phyloP scores from a whole-genome alignment of 139 green algal genomes.

The Closterium sp. region DNA sequence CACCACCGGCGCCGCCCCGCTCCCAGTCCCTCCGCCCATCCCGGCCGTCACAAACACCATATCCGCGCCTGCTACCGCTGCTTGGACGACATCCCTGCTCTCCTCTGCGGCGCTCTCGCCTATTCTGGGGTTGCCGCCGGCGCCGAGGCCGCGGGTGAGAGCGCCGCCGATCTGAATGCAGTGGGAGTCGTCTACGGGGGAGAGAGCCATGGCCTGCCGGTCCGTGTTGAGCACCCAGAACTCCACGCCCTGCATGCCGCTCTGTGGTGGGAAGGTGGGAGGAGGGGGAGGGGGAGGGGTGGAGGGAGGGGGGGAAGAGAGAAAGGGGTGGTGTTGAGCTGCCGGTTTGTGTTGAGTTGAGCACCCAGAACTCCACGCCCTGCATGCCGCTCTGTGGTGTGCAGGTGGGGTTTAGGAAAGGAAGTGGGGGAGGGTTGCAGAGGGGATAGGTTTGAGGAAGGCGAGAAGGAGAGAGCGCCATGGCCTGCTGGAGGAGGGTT shows the following conservation, averaged over 20 bases:
- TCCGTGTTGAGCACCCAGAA: slow-evolving; percentile 97
- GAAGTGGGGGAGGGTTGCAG: too few species aligned
- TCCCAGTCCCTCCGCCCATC: slow-evolving; percentile 96
- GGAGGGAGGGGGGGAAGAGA: too few species aligned
- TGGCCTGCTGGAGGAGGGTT: too few species aligned
- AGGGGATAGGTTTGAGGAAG: too few species aligned
- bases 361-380: slow-evolving; percentile 90
- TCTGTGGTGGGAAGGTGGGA: not conserved
- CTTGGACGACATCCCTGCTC: slow-evolving; percentile 59
- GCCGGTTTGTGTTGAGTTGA: slow-evolving; percentile 92
- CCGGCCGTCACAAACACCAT: slow-evolving; percentile 96
- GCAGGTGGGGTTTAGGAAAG: not conserved
- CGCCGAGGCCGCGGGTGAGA: slow-evolving; percentile 69
- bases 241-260: slow-evolving; percentile 77
- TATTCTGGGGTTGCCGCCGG: slow-evolving; percentile 83
- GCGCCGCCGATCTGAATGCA: slow-evolving; percentile 85
- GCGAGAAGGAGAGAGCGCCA: too few species aligned
- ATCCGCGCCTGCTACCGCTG: slow-evolving; percentile 74
- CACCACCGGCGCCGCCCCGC: slow-evolving; percentile 88
- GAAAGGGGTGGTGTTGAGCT: slow-evolving; percentile 46
- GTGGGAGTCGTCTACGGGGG: slow-evolving; percentile 61
- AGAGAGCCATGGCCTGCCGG: slow-evolving; percentile 76
- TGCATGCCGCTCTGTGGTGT: slow-evolving; percentile 57
- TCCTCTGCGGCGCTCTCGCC: slow-evolving; percentile 64
- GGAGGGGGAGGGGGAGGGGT: too few species aligned